phyloP scores from a whole-genome alignment of 2,329 filamentous ascomycete genomes.

The Bretziella fagacearum region DNA sequence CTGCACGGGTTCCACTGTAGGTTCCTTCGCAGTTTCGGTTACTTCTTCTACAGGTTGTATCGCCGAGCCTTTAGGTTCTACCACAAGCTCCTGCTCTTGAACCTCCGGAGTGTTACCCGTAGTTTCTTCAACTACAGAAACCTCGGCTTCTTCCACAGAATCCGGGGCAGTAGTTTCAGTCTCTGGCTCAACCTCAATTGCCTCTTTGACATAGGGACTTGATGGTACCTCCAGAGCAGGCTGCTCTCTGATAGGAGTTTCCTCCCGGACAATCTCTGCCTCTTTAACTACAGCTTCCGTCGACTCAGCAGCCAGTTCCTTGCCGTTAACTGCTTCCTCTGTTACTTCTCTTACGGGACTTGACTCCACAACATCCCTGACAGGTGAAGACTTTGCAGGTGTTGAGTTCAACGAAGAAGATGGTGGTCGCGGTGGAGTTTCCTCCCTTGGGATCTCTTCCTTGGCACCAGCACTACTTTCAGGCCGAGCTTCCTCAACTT shows the following conservation, averaged over 20 bases:
- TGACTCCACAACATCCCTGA: background rate
- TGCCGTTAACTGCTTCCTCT: background rate
- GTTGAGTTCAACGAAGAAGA: background rate
- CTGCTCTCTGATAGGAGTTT: background rate
- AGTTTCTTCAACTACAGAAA: background rate
- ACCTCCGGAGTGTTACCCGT: too few relatives aligned
- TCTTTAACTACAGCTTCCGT: background rate
- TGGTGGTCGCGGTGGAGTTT: too few relatives aligned
- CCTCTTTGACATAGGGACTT: background rate
- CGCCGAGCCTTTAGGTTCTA: too few relatives aligned
- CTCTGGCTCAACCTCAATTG: background rate
- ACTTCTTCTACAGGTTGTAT: too few relatives aligned
- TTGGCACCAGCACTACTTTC: too few relatives aligned
- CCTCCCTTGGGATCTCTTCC: background rate
- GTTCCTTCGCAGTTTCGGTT: background rate
- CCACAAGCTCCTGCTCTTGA: background rate
- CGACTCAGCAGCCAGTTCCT: background rate
- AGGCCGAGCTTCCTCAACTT: conserved; percentile 3
- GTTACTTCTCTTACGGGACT: background rate
- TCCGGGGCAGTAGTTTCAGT: background rate
- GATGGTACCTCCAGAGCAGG: background rate
- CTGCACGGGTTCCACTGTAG: background rate
- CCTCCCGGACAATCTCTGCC: background rate
- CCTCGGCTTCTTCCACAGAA: background rate
- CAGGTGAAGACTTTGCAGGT: background rate